phyloP scores from a whole-genome alignment of 176 grass and related monocot genomes.

The Triticum dicoccoides region DNA sequence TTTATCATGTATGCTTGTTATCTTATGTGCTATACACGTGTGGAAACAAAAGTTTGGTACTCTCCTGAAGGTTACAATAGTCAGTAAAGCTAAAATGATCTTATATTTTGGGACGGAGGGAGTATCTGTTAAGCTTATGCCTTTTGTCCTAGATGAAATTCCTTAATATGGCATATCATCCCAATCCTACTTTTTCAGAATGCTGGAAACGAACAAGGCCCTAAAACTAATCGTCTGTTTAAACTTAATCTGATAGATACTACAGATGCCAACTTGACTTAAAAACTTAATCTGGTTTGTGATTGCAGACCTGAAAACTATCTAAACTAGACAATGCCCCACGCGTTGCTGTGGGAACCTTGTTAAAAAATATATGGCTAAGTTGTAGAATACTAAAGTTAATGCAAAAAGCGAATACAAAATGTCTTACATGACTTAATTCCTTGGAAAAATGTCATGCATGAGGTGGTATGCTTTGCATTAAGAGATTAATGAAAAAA shows the following conservation, averaged over 20 bases:
- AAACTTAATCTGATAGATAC: not conserved
- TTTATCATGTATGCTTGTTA: not conserved
- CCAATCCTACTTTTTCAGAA: not conserved
- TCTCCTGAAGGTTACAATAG: not conserved
- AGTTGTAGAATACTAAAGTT: too few relatives aligned
- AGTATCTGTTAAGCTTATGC: not conserved
- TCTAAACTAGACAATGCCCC: too few relatives aligned
- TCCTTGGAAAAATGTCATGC: too few relatives aligned
- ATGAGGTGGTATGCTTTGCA: too few relatives aligned
- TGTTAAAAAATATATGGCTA: too few relatives aligned
- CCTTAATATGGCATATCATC: not conserved
- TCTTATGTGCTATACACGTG: not conserved
- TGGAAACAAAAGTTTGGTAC: not conserved
- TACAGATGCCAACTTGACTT: slow-evolving; percentile 10
- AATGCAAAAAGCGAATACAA: too few relatives aligned
- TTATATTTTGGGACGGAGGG: too few relatives aligned
- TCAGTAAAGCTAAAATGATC: not conserved
- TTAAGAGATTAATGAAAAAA: too few relatives aligned
- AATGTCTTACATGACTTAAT: too few relatives aligned
- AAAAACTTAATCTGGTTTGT: not conserved
- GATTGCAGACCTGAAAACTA: too few relatives aligned
- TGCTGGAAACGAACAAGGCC: not conserved
- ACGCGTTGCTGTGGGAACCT: too few relatives aligned
- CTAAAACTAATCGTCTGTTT: not conserved
- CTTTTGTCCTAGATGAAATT: slow-evolving; percentile 7